Conservation (phyloP, 108 stramenopile species). For the Skeletonema tropicum region DNA sequence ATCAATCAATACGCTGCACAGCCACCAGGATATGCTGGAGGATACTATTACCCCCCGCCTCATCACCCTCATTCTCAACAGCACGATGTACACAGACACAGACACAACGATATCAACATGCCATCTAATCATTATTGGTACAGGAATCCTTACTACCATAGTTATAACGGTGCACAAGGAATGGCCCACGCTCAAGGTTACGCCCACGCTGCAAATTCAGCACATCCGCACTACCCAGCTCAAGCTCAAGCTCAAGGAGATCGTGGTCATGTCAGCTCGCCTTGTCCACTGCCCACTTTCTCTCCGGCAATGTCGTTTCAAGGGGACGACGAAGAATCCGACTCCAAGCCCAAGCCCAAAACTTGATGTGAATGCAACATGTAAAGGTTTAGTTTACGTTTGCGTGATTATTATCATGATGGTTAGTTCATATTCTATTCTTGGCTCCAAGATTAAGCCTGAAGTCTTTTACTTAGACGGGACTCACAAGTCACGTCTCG, state of each 20-base stretch:
- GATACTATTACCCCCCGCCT: neutral
- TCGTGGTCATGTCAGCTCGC: neutral
- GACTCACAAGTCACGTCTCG: too few species aligned
- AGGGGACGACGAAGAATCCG: too few species aligned
- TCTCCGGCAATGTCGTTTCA: neutral
- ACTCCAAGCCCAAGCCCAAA: too few species aligned
- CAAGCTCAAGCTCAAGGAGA: neutral
- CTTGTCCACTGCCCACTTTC: neutral
- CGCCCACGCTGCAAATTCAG: neutral
- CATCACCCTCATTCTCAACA: neutral
- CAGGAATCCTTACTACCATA: neutral
- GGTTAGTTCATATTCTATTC: too few species aligned
- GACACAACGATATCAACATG: neutral
- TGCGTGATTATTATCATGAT: too few species aligned
- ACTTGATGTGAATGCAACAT: too few species aligned
- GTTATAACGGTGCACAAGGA: neutral
- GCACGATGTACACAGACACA: neutral
- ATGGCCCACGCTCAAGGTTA: neutral
- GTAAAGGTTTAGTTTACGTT: too few species aligned
- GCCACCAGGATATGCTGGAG: neutral
- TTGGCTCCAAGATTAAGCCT: too few species aligned
- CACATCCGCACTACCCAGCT: neutral
- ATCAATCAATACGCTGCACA: neutral
- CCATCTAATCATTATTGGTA: neutral
- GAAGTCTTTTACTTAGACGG: too few species aligned